Conservation (phyloP, 179 eudicot genomes). For the Silene coronaria region DNA sequence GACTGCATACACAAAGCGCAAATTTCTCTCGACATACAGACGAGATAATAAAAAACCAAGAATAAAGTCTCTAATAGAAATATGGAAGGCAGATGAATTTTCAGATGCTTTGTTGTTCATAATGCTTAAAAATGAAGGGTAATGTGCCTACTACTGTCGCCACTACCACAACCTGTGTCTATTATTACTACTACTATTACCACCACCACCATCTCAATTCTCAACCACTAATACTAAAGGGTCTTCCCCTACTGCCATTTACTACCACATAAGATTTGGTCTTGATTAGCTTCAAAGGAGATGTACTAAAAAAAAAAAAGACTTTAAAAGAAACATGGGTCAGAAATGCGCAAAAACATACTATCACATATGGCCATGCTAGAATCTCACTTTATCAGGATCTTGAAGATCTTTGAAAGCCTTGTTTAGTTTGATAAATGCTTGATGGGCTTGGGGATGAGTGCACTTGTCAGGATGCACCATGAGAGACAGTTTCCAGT, state of each 20-base stretch:
- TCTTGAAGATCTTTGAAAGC: constrained; percentile 95
- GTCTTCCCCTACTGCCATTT: not conserved
- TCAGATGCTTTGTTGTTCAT: not conserved
- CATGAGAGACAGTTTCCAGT: constrained; percentile 92
- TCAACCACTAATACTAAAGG: not conserved
- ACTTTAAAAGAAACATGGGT: not conserved
- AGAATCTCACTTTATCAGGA: constrained; percentile 63
- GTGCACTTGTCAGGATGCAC: constrained; percentile 98
- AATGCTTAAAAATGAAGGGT: not conserved
- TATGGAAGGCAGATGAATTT: not conserved
- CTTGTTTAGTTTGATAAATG: constrained; percentile 79
- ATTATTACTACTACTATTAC: not conserved
- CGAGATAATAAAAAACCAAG: not conserved
- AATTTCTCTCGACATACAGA: not conserved
- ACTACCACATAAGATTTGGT: not conserved
- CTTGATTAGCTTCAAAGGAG: not conserved
- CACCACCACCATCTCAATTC: too few species aligned
- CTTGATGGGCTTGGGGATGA: constrained; percentile 96
- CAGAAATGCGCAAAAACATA: not conserved
- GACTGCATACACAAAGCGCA: not conserved
- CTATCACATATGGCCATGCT: not conserved
- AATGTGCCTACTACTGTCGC: not conserved
- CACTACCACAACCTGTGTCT: not conserved
- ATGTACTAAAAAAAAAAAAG: not conserved
- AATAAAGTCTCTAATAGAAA: too few species aligned